These are phyloP conservation scores for Colletotrichum sp. DNA, from an alignment of 2,329 filamentous ascomycete species.

Conservation along the genomic window DNA sequence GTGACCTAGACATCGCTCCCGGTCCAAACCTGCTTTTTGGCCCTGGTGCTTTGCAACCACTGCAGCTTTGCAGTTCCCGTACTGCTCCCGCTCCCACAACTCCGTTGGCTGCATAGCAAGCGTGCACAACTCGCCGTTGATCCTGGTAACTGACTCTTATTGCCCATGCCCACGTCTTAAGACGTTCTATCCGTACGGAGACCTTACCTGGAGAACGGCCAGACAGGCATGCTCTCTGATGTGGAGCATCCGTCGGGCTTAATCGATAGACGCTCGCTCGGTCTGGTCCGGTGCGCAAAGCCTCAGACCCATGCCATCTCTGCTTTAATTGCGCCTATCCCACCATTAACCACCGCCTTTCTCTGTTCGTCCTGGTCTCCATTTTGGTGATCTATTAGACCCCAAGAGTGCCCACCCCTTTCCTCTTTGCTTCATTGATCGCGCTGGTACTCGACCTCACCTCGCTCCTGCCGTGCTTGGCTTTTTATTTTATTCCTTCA, in stretches of 20 bases:
- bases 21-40: not conserved
- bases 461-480: not conserved
- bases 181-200: not conserved
- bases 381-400: slow-evolving; percentile 13
- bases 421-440: not conserved
- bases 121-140: slow-evolving; percentile 16
- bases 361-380: slow-evolving; percentile 9
- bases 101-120: not conserved
- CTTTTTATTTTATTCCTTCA: not conserved
- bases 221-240: slow-evolving; percentile 7
- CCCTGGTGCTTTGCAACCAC: not conserved
- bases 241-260: not conserved
- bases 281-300: slow-evolving; percentile 17
- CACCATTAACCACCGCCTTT: not conserved
- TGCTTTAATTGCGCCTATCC: slow-evolving; percentile 20
- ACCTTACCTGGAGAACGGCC: not conserved
- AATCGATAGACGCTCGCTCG: slow-evolving; percentile 18
- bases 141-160: slow-evolving; percentile 13
- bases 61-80: not conserved
- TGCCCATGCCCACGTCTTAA: not conserved
- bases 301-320: slow-evolving; percentile 13
- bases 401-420: not conserved
- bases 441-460: not conserved
- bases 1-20: not conserved
- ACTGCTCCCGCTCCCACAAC: not conserved